A percentile compares a stretch with the other conserved stretches of the same genome.
Evolutionary conservation across 1,284 basidiomycete species (phyloP).

Genomic region (Sanghuangporus sanghuang): DNA sequence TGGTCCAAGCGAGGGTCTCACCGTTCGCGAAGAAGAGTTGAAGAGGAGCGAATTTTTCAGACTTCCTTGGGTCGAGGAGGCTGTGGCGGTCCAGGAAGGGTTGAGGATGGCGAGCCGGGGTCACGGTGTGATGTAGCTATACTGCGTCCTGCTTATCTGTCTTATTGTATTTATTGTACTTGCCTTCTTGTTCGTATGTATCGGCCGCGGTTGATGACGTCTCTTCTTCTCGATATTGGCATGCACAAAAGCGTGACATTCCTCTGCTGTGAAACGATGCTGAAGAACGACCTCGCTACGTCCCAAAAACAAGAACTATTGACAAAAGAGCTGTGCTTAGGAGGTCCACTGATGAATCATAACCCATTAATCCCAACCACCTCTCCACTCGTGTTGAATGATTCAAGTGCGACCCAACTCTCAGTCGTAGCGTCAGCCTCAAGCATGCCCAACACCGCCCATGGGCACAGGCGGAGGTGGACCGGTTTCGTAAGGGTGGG

Average conservation of each 20-base stretch:
- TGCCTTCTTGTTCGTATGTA: neutral
- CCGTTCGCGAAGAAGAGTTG: conserved; percentile 82
- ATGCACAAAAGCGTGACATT: neutral
- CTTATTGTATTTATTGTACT: neutral
- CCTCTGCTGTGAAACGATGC: neutral
- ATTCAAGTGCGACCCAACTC: neutral
- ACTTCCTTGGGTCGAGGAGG: conserved; percentile 84
- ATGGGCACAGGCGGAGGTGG: conserved; percentile 67
- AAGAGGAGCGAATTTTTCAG: conserved; percentile 86
- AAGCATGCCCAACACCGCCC: conserved; percentile 57
- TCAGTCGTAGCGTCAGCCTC: neutral
- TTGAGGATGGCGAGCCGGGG: conserved; percentile 42
- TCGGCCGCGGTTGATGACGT: neutral
- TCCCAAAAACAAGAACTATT: conserved; percentile 8
- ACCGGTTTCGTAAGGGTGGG: conserved; percentile 66
- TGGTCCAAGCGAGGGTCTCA: conserved; percentile 77
- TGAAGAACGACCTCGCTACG: neutral
- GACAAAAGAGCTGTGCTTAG: conserved; percentile 5
- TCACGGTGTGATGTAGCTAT: neutral
- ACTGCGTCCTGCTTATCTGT: neutral
- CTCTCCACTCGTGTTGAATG: neutral
- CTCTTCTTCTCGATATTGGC: neutral
- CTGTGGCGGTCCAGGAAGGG: conserved; percentile 52
- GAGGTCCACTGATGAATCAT: neutral
- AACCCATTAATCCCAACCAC: neutral